Evolutionary conservation across 192 early-diverging fungal species (phyloP).

Genomic region (Backusella luteola): DNA sequence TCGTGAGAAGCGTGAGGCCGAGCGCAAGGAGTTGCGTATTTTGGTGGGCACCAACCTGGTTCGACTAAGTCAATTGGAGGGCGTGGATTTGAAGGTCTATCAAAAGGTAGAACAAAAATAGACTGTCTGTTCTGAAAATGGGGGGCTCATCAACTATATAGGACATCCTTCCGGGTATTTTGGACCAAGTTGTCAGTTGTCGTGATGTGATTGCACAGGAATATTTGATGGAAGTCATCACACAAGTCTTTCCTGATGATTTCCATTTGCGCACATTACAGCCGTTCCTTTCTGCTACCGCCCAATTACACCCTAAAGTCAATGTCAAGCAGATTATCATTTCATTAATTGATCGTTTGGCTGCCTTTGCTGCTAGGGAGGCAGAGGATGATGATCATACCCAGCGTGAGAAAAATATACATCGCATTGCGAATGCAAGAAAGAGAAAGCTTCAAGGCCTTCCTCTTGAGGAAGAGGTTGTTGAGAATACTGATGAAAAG

Average conservation of each 20-base stretch:
- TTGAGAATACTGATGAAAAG: conserved; percentile 7
- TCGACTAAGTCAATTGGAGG: conserved; percentile 91
- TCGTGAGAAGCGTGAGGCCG: conserved; percentile 91
- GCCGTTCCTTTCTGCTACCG: conserved; percentile 85
- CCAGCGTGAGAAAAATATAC: conserved; percentile 2
- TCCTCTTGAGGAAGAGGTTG: conserved; percentile 31
- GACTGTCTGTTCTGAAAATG: too few species aligned
- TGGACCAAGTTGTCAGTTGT: conserved; percentile 97
- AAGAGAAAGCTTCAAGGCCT: conserved; percentile 5
- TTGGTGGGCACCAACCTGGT: conserved; percentile 96
- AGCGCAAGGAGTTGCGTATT: conserved; percentile 92
- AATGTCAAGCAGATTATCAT: conserved; percentile 98
- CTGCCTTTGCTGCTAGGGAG: conserved; percentile 84
- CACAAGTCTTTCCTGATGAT: conserved; percentile 97
- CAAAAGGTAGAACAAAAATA: conserved; percentile 46
- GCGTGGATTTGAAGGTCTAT: conserved; percentile 82
- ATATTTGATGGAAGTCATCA: conserved; percentile 99
- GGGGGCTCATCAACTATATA: conserved; percentile 13
- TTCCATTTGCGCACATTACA: conserved; percentile 93
- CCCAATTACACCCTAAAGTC: conserved; percentile 87
- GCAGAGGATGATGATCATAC: conserved; percentile 51
- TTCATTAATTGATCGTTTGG: conserved; percentile 90
- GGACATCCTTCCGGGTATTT: conserved; percentile 85
- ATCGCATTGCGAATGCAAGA: conserved; percentile 9
- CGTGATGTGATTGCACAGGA: conserved; percentile 99